These are phyloP conservation scores for Tulasnella sp. DNA, from an alignment of 768 basidiomycete species.

Conservation along the genomic window DNA sequence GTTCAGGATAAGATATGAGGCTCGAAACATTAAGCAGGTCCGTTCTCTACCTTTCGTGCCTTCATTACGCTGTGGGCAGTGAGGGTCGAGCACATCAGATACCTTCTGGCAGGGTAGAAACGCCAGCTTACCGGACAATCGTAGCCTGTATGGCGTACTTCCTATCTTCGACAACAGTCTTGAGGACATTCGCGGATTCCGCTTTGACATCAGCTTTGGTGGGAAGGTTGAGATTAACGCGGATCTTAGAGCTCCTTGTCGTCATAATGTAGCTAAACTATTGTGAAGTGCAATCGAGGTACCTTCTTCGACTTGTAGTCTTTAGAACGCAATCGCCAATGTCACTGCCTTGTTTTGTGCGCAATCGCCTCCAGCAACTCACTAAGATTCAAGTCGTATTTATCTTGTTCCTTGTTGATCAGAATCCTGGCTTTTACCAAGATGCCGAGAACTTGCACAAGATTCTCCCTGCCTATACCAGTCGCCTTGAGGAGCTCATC, in stretches of 20 bases:
- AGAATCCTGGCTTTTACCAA: constrained; percentile 88
- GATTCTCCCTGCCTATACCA: constrained; percentile 75
- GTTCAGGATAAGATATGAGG: constrained; percentile 3
- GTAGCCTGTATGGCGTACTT: constrained; percentile 51
- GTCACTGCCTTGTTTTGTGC: background rate
- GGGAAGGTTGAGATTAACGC: constrained; percentile 50
- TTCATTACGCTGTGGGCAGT: constrained; percentile 76
- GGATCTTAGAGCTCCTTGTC: constrained; percentile 37
- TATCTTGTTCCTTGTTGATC: constrained; percentile 82
- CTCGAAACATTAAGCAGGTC: background rate
- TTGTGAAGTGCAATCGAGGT: background rate
- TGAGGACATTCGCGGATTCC: constrained; percentile 85
- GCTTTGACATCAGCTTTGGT: constrained; percentile 95
- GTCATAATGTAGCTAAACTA: background rate
- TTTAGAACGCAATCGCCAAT: constrained; percentile 42
- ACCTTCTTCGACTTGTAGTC: constrained; percentile 45
- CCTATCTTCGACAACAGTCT: constrained; percentile 94
- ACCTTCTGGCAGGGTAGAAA: background rate
- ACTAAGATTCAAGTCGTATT: constrained; percentile 91
- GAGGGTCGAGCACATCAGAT: background rate
- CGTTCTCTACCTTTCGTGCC: constrained; percentile 62
- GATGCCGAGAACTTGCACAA: constrained; percentile 52
- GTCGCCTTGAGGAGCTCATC: constrained; percentile 81
- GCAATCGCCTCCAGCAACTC: constrained; percentile 37
- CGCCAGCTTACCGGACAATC: constrained; percentile 34